These are phyloP conservation scores for Suaeda aralocaspica DNA, from an alignment of 148 eudicot species.

Conservation along the genomic window DNA sequence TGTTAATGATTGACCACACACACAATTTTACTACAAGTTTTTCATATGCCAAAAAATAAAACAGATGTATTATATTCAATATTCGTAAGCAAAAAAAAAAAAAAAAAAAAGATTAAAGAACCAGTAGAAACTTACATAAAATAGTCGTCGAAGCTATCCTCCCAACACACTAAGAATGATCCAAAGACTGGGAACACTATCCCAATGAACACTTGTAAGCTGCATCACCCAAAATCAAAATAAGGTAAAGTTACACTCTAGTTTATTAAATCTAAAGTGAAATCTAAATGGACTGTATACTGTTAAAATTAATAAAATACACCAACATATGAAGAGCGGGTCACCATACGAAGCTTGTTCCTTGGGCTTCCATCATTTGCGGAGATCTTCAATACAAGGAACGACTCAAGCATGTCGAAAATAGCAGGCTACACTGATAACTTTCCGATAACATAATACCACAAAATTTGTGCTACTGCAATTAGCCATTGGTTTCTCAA, in stretches of 20 bases:
- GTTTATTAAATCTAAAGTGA: no score
- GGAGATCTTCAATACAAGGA: constrained; percentile 28
- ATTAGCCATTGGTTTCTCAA: constrained; percentile 48
- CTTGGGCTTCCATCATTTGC: constrained; percentile 42
- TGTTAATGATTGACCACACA: background rate
- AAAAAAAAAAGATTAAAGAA: no score
- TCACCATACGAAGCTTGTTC: constrained; percentile 24
- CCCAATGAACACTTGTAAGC: constrained; percentile 45
- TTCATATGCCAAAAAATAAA: background rate
- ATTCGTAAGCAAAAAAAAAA: no score
- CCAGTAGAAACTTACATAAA: constrained; percentile 43
- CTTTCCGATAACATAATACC: no score
- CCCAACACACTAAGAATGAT: constrained; percentile 47
- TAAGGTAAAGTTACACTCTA: no score
- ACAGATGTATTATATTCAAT: background rate
- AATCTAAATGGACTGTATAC: no score
- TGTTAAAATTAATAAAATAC: background rate
- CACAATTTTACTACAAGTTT: background rate
- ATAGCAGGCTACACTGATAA: no score
- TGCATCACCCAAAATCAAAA: no score
- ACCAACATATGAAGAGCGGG: constrained; percentile 43
- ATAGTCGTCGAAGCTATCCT: constrained; percentile 59
- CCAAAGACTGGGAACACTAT: constrained; percentile 57
- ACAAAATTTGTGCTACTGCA: constrained; percentile 38
- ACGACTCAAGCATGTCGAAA: constrained; percentile 48